Percentiles rank a stretch among this genome's conserved stretches.
phyloP scores from a whole-genome alignment of 2,329 filamentous ascomycete species.

The Nannizziopsis barbatae region DNA sequence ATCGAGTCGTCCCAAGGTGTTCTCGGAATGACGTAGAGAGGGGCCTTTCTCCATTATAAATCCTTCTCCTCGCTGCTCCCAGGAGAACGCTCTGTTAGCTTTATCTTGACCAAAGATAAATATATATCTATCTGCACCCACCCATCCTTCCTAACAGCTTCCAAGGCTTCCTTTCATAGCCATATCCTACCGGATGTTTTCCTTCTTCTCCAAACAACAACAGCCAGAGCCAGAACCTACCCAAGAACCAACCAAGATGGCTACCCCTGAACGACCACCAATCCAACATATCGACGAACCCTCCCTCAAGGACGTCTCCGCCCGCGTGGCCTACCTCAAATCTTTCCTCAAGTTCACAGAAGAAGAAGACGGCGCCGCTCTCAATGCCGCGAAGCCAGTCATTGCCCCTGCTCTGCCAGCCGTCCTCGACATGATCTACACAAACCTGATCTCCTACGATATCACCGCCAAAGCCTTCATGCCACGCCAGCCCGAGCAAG shows the following conservation, averaged over 20 bases:
- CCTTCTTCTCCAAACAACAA: slow-evolving; percentile 7
- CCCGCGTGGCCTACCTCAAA: slow-evolving; percentile 20
- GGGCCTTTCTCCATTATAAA: no score
- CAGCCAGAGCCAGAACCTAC: not conserved
- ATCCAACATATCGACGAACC: slow-evolving; percentile 14
- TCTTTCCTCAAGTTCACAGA: slow-evolving; percentile 22
- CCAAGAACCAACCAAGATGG: slow-evolving; percentile 1
- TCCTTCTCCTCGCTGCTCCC: no score
- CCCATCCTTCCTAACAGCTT: not conserved
- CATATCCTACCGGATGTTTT: slow-evolving; percentile 1
- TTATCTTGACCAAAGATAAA: no score
- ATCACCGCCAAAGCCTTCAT: slow-evolving; percentile 24
- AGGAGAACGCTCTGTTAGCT: no score
- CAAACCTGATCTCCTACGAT: slow-evolving; percentile 22
- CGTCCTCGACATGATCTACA: slow-evolving; percentile 24
- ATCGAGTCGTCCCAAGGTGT: no score
- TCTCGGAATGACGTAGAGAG: no score
- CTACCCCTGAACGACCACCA: slow-evolving; percentile 5
- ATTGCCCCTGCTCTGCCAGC: slow-evolving; percentile 20
- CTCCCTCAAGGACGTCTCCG: slow-evolving; percentile 11
- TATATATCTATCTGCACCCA: not conserved
- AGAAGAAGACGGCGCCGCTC: slow-evolving; percentile 18
- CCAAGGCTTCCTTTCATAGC: not conserved
- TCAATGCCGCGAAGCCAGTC: slow-evolving; percentile 18
- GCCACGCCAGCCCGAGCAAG: slow-evolving; percentile 18